phyloP scores from a whole-genome alignment of 2,329 filamentous ascomycete genomes.

The Fusarium luffae region DNA sequence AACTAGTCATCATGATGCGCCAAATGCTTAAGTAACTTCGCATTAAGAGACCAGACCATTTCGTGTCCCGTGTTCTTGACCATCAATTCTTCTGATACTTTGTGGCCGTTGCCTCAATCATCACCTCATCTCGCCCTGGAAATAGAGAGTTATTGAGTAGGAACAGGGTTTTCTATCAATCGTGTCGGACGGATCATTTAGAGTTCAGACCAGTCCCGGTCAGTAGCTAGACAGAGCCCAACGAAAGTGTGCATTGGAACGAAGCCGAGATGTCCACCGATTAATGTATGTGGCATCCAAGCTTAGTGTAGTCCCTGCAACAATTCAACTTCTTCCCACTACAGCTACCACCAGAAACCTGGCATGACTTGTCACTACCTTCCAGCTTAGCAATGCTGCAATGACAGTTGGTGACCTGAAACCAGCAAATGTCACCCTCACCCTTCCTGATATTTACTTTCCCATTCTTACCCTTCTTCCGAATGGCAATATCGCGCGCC shows the following conservation, averaged over 20 bases:
- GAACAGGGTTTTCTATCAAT: neutral
- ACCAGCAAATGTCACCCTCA: neutral
- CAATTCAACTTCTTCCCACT: too few relatives aligned
- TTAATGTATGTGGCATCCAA: too few relatives aligned
- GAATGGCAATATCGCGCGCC: neutral
- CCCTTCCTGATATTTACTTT: neutral
- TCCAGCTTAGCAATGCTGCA: neutral
- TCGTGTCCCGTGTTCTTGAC: neutral
- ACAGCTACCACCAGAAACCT: too few relatives aligned
- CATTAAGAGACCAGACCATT: neutral
- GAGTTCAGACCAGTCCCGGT: neutral
- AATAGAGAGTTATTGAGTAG: fast-evolving
- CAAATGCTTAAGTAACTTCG: neutral
- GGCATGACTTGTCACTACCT: too few relatives aligned
- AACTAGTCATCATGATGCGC: neutral
- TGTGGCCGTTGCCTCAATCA: too few relatives aligned
- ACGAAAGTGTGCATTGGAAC: neutral
- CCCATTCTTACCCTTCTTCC: neutral
- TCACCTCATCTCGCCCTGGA: neutral
- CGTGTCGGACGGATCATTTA: neutral
- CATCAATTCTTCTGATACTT: neutral
- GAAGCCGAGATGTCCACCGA: neutral
- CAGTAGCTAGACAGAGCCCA: neutral
- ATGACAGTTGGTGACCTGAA: neutral
- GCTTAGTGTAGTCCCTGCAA: too few relatives aligned